Percentiles rank a stretch among this genome's conserved stretches.
Conservation (phyloP, 331 rosid genomes). For the Dryas integrifolia region DNA sequence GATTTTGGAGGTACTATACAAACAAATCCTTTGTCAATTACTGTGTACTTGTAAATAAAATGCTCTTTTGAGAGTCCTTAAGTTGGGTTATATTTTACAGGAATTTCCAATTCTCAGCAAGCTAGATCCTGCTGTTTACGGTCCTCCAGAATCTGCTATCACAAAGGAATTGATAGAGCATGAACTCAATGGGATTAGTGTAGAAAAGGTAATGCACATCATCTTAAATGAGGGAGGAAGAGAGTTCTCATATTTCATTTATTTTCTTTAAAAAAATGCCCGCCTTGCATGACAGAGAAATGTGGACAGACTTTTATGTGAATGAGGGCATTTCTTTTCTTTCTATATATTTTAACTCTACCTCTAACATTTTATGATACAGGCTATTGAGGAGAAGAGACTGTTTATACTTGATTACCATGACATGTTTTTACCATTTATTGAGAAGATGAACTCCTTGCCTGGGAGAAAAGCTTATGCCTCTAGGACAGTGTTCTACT, state of each 20-base stretch:
- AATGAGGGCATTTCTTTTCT: neutral
- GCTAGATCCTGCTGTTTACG: conserved; percentile 68
- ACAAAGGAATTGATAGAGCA: conserved; percentile 74
- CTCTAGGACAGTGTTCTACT: conserved; percentile 72
- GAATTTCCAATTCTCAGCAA: conserved; percentile 80
- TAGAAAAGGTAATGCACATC: conserved; percentile 54
- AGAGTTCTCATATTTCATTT: too few relatives aligned
- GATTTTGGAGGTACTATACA: conserved; percentile 61
- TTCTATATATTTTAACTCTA: neutral
- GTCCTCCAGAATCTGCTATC: conserved; percentile 75
- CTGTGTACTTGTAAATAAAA: neutral
- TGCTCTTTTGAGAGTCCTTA: conserved; percentile 7
- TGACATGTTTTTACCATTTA: conserved; percentile 76
- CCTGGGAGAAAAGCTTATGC: conserved; percentile 84
- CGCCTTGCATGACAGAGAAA: neutral
- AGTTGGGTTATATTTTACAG: conserved; percentile 34
- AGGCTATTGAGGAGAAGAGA: conserved; percentile 85
- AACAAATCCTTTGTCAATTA: neutral
- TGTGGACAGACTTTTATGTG: neutral
- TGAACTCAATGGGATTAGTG: conserved; percentile 69
- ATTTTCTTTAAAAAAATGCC: too few relatives aligned
- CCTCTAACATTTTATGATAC: conserved; percentile 18
- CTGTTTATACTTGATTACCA: conserved; percentile 82
- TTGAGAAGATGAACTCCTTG: conserved; percentile 72
- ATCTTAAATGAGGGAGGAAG: too few relatives aligned